Conservation (phyloP, 352 stramenopile genomes). For the Globisporangium parvum region DNA sequence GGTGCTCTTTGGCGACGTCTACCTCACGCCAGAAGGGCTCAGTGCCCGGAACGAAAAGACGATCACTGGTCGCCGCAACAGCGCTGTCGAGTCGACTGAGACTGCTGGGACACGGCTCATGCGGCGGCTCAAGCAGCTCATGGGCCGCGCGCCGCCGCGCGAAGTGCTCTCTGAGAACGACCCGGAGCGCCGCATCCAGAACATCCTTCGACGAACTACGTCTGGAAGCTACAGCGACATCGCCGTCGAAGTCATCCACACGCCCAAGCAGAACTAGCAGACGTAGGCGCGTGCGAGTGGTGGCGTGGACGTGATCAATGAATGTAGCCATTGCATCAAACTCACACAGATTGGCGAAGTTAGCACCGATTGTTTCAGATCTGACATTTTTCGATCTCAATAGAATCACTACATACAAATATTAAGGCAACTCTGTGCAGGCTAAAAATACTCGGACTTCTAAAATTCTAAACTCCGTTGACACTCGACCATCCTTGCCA, state of each 20-base stretch:
- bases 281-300: no score
- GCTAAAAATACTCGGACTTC: no score
- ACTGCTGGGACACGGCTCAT: conserved; percentile 31
- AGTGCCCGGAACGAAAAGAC: conserved; percentile 44
- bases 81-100: conserved; percentile 31
- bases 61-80: conserved; percentile 32
- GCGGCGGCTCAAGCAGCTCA: conserved; percentile 37
- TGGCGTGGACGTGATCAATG: no score
- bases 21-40: conserved; percentile 55
- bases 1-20: conserved; percentile 78
- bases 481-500: neutral
- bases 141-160: conserved; percentile 16
- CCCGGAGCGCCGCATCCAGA: conserved; percentile 66
- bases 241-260: conserved; percentile 60
- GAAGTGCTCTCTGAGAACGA: conserved; percentile 36
- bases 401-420: no score
- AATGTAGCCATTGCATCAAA: no score
- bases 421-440: no score
- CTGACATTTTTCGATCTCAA: no score
- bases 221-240: conserved; percentile 83
- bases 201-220: conserved; percentile 53
- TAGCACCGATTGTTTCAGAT: no score
- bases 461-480: no score
- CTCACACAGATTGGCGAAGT: no score
- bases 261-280: conserved; percentile 28